Conservation (phyloP, 257 asterid species). For the Dorcoceras hygrometricum region DNA sequence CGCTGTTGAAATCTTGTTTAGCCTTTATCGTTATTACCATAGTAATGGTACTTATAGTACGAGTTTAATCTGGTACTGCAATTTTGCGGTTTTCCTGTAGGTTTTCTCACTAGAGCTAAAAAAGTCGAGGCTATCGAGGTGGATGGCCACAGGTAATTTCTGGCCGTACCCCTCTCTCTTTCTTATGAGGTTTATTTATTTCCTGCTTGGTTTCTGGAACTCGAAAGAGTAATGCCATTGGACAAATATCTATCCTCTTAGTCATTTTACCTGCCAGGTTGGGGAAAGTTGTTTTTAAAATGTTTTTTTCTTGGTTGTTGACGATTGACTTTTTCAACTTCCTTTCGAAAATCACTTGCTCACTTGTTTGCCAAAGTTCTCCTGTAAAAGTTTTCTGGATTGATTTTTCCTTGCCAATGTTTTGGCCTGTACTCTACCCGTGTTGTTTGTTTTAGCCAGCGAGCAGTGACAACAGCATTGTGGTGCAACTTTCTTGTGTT, state of each 20-base stretch:
- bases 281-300: no score
- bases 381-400: slow-evolving; percentile 11
- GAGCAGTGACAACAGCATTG: slow-evolving; percentile 95
- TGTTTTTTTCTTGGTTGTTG: no score
- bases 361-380: slow-evolving; percentile 13
- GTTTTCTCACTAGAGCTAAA: slow-evolving; percentile 71
- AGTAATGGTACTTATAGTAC: not conserved
- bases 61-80: slow-evolving; percentile 9
- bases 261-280: not conserved
- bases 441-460: slow-evolving; percentile 54
- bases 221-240: not conserved
- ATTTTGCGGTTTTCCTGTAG: slow-evolving; percentile 39
- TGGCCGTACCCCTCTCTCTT: not conserved
- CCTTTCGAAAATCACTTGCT: not conserved
- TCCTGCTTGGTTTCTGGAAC: slow-evolving; percentile 9
- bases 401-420: slow-evolving; percentile 6
- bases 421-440: slow-evolving; percentile 21
- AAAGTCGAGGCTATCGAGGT: slow-evolving; percentile 45
- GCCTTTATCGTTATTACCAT: not conserved
- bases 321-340: not conserved
- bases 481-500: slow-evolving; percentile 96
- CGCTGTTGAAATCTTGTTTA: not conserved
- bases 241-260: not conserved
- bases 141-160: slow-evolving; percentile 78
- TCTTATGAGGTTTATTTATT: not conserved